Percentiles rank a stretch among this genome's conserved stretches.
Evolutionary conservation across 805 yeast genomes (phyloP).

Genomic region (Starmerella bombi): DNA sequence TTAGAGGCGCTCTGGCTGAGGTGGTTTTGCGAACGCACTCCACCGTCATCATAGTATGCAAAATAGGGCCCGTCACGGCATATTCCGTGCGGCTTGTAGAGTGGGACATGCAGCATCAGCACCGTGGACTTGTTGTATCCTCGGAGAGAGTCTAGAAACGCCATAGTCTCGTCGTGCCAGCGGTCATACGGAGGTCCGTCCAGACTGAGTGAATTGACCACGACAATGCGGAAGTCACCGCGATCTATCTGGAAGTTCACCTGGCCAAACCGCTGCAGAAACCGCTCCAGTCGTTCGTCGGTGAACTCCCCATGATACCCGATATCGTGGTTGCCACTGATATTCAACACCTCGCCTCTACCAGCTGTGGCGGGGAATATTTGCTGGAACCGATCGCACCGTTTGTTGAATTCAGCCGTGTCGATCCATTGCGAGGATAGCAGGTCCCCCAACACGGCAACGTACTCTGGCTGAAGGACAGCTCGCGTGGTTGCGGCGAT

Average conservation of each 20-base stretch:
- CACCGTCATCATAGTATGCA: constrained; percentile 41
- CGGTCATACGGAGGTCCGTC: constrained; percentile 81
- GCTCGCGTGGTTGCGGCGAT: constrained; percentile 53
- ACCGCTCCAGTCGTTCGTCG: constrained; percentile 77
- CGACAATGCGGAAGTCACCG: constrained; percentile 70
- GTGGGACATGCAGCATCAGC: constrained; percentile 77
- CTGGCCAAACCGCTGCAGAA: constrained; percentile 59
- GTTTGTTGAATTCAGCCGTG: constrained; percentile 69
- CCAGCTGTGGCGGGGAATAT: constrained; percentile 22
- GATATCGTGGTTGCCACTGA: constrained; percentile 91
- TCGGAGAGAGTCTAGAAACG: constrained; percentile 50
- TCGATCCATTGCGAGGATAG: constrained; percentile 91
- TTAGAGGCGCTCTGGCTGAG: constrained; percentile 53
- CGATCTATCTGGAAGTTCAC: constrained; percentile 65
- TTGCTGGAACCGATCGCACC: constrained; percentile 48
- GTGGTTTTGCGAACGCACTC: constrained; percentile 76
- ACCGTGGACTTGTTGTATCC: constrained; percentile 68
- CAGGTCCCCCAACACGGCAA: constrained; percentile 84
- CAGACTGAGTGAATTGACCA: constrained; percentile 62
- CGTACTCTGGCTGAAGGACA: constrained; percentile 60
- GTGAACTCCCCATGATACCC: constrained; percentile 95
- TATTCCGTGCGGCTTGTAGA: constrained; percentile 66
- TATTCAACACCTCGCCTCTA: constrained; percentile 42
- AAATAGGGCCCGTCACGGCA: constrained; percentile 80
- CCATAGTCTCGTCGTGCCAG: constrained; percentile 54